A percentile compares a stretch with the other conserved stretches of the same genome.
These are phyloP conservation scores for Grosmannia clavigera DNA, from an alignment of 2,329 filamentous ascomycete genomes.

Conservation along the genomic window DNA sequence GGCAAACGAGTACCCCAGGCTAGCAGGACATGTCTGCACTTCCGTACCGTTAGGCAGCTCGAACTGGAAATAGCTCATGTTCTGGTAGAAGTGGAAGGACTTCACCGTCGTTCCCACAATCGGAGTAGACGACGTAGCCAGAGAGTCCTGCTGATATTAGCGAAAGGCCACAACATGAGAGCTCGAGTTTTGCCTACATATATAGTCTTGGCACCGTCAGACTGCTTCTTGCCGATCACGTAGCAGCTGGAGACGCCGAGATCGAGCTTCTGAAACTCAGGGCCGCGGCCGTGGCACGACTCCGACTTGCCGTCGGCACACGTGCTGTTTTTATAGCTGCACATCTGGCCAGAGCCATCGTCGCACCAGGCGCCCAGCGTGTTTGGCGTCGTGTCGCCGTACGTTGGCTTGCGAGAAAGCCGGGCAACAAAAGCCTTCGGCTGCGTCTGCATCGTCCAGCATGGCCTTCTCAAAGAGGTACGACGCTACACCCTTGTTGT, in stretches of 20 bases:
- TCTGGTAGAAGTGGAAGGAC: slow-evolving; percentile 73
- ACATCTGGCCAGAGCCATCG: slow-evolving; percentile 61
- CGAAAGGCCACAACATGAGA: neutral
- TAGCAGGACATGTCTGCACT: slow-evolving; percentile 70
- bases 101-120: slow-evolving; percentile 56
- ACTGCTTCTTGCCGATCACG: slow-evolving; percentile 66
- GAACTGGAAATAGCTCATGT: slow-evolving; percentile 69
- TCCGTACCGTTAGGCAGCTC: slow-evolving; percentile 55
- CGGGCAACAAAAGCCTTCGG: slow-evolving; percentile 68
- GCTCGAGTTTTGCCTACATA: slow-evolving; percentile 19
- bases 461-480: slow-evolving; percentile 68
- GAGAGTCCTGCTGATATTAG: slow-evolving; percentile 29
- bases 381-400: slow-evolving; percentile 83
- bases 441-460: slow-evolving; percentile 37
- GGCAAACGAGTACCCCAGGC: slow-evolving; percentile 84
- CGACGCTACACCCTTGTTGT: slow-evolving; percentile 92
- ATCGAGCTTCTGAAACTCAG: slow-evolving; percentile 54
- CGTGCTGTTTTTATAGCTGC: slow-evolving; percentile 70
- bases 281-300: slow-evolving; percentile 62
- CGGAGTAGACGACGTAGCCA: slow-evolving; percentile 32
- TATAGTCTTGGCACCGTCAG: slow-evolving; percentile 38
- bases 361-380: slow-evolving; percentile 82
- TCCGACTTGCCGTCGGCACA: slow-evolving; percentile 60
- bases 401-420: slow-evolving; percentile 90
- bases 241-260: slow-evolving; percentile 62